These are phyloP conservation scores for Eustoma russellianum DNA, from an alignment of 257 asterid species.

Conservation along the genomic window DNA sequence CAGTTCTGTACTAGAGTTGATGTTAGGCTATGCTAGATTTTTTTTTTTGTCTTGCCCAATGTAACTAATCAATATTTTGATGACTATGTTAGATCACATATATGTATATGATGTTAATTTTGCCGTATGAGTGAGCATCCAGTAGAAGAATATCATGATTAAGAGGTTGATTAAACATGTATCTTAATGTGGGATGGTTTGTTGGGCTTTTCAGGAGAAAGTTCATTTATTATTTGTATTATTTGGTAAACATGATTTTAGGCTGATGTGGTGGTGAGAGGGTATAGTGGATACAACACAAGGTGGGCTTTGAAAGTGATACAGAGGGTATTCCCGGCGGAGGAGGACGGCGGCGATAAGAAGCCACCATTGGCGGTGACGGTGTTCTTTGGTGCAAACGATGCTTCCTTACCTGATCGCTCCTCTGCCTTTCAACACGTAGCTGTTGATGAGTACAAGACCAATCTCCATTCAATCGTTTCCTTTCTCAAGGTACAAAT, in stretches of 20 bases:
- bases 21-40: too few species aligned
- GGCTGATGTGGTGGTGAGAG: slow-evolving; percentile 90
- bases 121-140: too few species aligned
- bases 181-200: too few species aligned
- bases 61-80: too few species aligned
- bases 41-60: too few species aligned
- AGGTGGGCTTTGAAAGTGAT: slow-evolving; percentile 63
- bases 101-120: too few species aligned
- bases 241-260: slow-evolving; percentile 3
- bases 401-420: slow-evolving; percentile 65
- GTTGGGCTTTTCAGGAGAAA: too few species aligned
- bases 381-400: slow-evolving; percentile 94
- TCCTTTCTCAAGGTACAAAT: slow-evolving; percentile 55
- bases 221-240: too few species aligned
- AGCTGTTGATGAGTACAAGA: slow-evolving; percentile 65
- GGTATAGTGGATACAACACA: slow-evolving; percentile 87
- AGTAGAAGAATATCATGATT: too few species aligned
- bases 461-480: slow-evolving; percentile 54
- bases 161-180: too few species aligned
- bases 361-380: slow-evolving; percentile 53
- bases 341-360: slow-evolving; percentile 8
- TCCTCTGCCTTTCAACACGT: slow-evolving; percentile 59
- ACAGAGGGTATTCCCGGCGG: slow-evolving; percentile 44
- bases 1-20: too few species aligned
- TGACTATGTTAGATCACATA: too few species aligned